These are phyloP conservation scores for Cytospora leucostoma DNA, from an alignment of 2,329 filamentous ascomycete genomes.

Conservation along the genomic window DNA sequence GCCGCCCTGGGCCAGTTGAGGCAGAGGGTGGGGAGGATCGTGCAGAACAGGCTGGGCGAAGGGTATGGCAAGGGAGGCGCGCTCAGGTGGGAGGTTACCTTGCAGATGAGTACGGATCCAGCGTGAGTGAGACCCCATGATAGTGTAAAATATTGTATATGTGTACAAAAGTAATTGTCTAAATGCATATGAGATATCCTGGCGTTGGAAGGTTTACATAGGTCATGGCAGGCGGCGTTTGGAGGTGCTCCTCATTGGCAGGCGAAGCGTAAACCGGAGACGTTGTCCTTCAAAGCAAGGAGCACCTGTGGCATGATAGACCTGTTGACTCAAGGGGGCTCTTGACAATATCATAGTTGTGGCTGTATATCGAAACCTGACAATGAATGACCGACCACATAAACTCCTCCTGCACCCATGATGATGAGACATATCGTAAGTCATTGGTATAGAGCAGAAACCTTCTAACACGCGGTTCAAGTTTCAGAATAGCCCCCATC, in stretches of 20 bases:
- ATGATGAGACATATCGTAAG: constrained; percentile 13
- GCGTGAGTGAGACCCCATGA: constrained; percentile 18
- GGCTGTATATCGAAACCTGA: not conserved
- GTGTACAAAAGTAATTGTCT: not conserved
- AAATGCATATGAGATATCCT: not conserved
- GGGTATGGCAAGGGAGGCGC: constrained; percentile 79
- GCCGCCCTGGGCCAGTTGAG: constrained; percentile 71
- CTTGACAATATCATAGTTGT: not conserved
- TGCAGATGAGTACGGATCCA: constrained; percentile 65
- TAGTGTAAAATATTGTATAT: constrained; percentile 9
- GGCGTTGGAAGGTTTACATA: not conserved
- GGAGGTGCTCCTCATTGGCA: not conserved
- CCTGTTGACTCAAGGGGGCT: not conserved
- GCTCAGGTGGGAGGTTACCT: constrained; percentile 88
- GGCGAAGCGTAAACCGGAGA: not conserved
- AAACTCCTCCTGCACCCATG: not conserved
- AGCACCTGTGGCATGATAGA: not conserved
- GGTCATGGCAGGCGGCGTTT: not conserved
- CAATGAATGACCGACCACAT: constrained; percentile 3
- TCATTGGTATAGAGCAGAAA: constrained; percentile 17
- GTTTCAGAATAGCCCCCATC: constrained; percentile 26
- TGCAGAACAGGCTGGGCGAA: constrained; percentile 84
- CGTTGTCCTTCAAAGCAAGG: not conserved
- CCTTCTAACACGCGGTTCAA: not conserved
- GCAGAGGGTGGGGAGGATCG: constrained; percentile 72